Base-by-base conservation (phyloP, 2,329 filamentous ascomycete genomes). In the Exophiala bonariae region DNA sequence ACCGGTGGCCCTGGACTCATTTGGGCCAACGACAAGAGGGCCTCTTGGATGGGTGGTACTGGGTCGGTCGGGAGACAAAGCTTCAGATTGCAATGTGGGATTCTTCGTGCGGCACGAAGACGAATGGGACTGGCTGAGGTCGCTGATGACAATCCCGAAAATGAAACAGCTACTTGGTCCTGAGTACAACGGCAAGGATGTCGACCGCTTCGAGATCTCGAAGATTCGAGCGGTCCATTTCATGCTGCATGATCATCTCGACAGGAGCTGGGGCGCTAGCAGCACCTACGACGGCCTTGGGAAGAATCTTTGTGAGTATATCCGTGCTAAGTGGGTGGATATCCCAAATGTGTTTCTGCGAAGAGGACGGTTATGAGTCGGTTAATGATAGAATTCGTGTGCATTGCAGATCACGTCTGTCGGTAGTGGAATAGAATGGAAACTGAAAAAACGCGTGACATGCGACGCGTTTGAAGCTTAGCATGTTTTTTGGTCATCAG, bases 31-130 rank as follows among this genome's bases (percentile, higher is more conserved):
- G 1, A 52, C 49, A 17, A 23, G 55, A 55, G 4, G 62, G 54
- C 3, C 63, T 58, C 0, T 44, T 71, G 6, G 68, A 66, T 13
- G 63, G 57, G 55, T 71, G 3, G 67, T 66, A 2, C 64, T 64
- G 16, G 67, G 59, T 4, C 62, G 68, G 3, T 69, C 64, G 2
- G 68, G 69, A 0, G 74, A 77, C 41, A 77, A 76, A 48, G 71
- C 66, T 0, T 63, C 66, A 0, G 68, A 76, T 52, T 65, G 63
- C 23, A 76, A 76, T 39, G 63, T 74, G 3, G 73, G 73, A 0
- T 67, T 76, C 50, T 80, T 73, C 42, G 67, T 71, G 3, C 63
- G 66, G 1, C 54, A 62, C 28, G 55, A 57, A 1, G 67, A 73
- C 22, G 72, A 76, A 54, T 77, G 65, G 52, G 57, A 68, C 1